phyloP scores from a whole-genome alignment of 768 basidiomycete species.

The Boletus pseudo-olivaceus region DNA sequence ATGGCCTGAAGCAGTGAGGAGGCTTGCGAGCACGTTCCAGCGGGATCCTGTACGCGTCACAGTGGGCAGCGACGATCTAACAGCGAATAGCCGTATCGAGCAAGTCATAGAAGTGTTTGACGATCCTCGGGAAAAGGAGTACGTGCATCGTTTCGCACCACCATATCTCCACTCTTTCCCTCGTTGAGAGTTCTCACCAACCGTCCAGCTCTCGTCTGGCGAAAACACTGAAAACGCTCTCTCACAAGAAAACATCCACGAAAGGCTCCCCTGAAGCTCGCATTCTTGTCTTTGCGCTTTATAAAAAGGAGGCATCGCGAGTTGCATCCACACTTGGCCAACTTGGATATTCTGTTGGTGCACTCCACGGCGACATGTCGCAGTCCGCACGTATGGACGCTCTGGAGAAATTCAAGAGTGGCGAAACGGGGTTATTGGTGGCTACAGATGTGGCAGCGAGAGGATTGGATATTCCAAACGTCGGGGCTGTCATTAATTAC shows the following conservation, averaged over 20 bases:
- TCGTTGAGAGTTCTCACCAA: not conserved
- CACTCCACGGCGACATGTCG: constrained; percentile 88
- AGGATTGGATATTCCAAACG: constrained; percentile 95
- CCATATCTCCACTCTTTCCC: not conserved
- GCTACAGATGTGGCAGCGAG: constrained; percentile 98
- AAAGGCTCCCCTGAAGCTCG: constrained; percentile 54
- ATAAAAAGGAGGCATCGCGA: constrained; percentile 96
- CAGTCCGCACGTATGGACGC: constrained; percentile 83
- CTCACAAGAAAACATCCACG: constrained; percentile 59
- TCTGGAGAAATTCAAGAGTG: constrained; percentile 82
- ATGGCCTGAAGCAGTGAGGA: constrained; percentile 93
- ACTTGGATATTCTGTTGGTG: constrained; percentile 75
- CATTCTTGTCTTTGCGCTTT: constrained; percentile 89
- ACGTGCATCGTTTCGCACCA: constrained; percentile 24
- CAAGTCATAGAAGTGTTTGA: constrained; percentile 93
- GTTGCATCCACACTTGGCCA: constrained; percentile 74
- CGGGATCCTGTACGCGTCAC: constrained; percentile 83
- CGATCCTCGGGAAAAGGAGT: constrained; percentile 84
- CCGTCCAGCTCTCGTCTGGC: constrained; percentile 54
- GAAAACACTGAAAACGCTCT: constrained; percentile 49
- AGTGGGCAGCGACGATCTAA: constrained; percentile 92
- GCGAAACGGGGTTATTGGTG: constrained; percentile 77
- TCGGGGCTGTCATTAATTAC: constrained; percentile 91
- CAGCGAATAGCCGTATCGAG: constrained; percentile 91
- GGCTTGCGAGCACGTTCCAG: constrained; percentile 86